Evolutionary conservation across 139 green algal species (phyloP).

Genomic region (Chlorella sp.): DNA sequence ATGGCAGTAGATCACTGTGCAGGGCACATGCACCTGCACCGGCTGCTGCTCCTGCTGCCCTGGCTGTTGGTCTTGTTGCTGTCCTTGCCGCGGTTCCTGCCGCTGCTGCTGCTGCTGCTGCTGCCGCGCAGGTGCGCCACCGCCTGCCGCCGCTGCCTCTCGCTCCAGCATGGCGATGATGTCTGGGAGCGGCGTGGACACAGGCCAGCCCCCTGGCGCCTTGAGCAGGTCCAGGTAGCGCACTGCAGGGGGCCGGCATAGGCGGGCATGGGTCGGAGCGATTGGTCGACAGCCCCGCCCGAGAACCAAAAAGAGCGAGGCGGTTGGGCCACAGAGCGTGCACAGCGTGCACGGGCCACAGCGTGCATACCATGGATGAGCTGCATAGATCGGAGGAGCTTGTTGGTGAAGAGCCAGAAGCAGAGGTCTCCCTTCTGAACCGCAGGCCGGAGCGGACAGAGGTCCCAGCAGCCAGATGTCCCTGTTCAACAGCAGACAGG

Average conservation of each 20-base stretch:
- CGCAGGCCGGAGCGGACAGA: no score
- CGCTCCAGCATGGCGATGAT: neutral
- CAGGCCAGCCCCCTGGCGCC: neutral
- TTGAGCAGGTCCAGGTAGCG: slow-evolving; percentile 11
- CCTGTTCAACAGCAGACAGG: neutral
- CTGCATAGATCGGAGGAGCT: neutral
- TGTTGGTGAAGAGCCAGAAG: no score
- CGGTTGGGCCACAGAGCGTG: no score
- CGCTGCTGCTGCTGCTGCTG: neutral
- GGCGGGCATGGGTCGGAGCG: neutral
- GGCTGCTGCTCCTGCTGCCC: neutral
- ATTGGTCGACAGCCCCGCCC: no score
- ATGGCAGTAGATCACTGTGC: slow-evolving; percentile 64
- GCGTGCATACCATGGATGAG: neutral
- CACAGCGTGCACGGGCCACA: no score
- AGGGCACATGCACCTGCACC: slow-evolving; percentile 1
- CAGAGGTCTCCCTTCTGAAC: no score
- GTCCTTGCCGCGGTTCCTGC: neutral
- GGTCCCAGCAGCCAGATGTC: no score
- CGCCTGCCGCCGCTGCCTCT: neutral
- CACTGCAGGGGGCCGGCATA: neutral
- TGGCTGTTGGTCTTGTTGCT: neutral
- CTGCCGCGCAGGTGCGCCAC: neutral
- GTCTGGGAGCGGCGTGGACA: neutral
- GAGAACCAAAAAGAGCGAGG: no score